Evolutionary conservation across 2,329 filamentous ascomycete species (phyloP), one percentile per base, ranked within the genome.

Genomic region (Fusarium virguliforme): DNA sequence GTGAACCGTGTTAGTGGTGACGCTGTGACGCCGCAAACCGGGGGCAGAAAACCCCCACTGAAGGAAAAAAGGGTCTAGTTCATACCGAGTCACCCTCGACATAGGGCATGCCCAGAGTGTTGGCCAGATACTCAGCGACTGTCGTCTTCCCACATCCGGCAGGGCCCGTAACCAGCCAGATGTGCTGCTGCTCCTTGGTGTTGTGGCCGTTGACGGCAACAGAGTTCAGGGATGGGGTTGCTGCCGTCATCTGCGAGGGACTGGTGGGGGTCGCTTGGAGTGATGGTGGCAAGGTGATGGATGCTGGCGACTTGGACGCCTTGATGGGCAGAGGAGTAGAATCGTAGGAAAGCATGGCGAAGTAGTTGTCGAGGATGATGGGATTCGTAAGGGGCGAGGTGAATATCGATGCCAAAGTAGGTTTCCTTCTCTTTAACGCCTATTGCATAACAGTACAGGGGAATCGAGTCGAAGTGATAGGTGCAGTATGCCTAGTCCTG

Each of bases 111-210:
- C 87, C 82, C 37, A 94, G 83, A n/a, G 86, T 79, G 24, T 86
- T 81, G 46, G 92, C 87, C 46, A 95, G 80, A 76, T 89, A 84
- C 73, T 89, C 84, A 46, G 91, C 93, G 30, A 95, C 88, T 1
- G 92, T 94, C 63, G 89, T 92, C 85, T 95, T 95, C 65, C 92
- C 92, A 77, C 91, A 94, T 30, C 93, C 93, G 46, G 93, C 92
- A 57, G 92, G 92, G 30, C 92, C 92, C 2, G 92, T 94, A 57
- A 95, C 89, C 65, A 95, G 86, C 91, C 92, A 95, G 78, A 95
- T 94, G 80, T 94, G 92, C 76, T 91, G 90, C 64, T 84, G 79
- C 62, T 80, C 65, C 34, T 71, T 65, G 38, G 61, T 79, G 60
- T 77, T 69, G 30, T 76, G 69, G 62, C 78, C 78, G 64, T 73